These are phyloP conservation scores for Phenoliferia sp. DNA, from an alignment of 1,284 basidiomycete genomes.

Conservation along the genomic window DNA sequence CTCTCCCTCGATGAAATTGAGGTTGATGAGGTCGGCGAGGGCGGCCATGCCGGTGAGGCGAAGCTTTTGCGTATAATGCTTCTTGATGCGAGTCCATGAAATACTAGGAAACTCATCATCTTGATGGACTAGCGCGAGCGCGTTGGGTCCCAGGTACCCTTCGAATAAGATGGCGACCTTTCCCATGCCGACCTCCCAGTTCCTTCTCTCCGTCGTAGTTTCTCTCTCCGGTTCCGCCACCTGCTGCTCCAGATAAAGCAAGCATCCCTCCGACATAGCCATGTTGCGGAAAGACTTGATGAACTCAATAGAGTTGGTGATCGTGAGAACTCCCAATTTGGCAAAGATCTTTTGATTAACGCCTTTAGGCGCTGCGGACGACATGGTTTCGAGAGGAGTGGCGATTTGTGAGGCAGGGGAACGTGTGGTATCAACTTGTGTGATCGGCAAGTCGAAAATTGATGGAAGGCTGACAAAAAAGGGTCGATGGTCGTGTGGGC, in stretches of 20 bases:
- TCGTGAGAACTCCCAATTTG: background rate
- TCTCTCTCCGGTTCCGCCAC: background rate
- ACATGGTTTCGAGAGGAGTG: background rate
- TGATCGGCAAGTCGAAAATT: too few species aligned
- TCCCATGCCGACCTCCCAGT: background rate
- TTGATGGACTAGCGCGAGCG: background rate
- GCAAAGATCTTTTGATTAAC: background rate
- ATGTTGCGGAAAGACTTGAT: background rate
- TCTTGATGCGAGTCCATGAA: background rate
- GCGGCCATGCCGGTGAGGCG: background rate
- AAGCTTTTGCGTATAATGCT: background rate
- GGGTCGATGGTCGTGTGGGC: too few species aligned
- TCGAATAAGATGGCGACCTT: background rate
- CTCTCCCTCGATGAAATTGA: background rate
- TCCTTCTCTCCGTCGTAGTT: background rate
- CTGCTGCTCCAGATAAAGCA: background rate
- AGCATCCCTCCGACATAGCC: background rate
- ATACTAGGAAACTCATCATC: background rate
- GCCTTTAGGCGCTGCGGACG: background rate
- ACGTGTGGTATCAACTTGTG: too few species aligned
- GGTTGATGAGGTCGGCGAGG: background rate
- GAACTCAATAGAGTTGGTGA: background rate
- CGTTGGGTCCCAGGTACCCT: background rate
- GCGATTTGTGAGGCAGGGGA: too few species aligned
- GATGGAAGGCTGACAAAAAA: too few species aligned